Conservation (phyloP, 2,329 filamentous ascomycete species). For the Lachnum nothofagi region DNA sequence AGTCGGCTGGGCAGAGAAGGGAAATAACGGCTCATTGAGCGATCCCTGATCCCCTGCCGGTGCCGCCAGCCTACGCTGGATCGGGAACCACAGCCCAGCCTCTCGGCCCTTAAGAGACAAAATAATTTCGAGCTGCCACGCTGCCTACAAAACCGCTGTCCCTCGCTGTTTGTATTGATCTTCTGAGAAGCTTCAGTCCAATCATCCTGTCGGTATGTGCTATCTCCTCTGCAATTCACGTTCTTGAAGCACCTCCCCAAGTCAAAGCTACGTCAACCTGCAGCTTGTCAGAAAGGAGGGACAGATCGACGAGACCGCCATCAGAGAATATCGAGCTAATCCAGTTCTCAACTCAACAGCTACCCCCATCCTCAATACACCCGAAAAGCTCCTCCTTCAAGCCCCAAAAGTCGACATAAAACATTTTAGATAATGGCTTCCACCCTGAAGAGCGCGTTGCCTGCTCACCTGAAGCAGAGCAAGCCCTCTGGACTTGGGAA, state of each 20-base stretch:
- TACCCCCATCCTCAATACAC: conserved; percentile 2
- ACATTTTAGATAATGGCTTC: conserved; percentile 54
- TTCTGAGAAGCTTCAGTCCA: neutral
- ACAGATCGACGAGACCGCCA: conserved; percentile 6
- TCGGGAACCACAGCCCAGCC: conserved; percentile 7
- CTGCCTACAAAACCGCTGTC: too few relatives aligned
- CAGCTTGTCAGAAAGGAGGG: neutral
- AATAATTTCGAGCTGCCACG: conserved; percentile 17
- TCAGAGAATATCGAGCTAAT: conserved; percentile 7
- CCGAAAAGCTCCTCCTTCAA: neutral
- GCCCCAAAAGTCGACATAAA: neutral
- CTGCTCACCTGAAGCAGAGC: conserved; percentile 72
- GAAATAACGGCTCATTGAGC: neutral
- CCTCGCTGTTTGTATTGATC: too few relatives aligned
- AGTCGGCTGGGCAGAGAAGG: neutral
- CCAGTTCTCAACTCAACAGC: conserved; percentile 3
- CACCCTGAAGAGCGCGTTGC: conserved; percentile 68
- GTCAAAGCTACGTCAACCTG: conserved; percentile 16
- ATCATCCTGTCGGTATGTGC: neutral
- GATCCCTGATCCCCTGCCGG: conserved; percentile 9
- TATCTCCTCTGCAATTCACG: neutral
- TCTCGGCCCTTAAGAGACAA: conserved; percentile 14
- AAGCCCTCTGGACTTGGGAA: conserved; percentile 35
- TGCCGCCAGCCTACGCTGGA: neutral
- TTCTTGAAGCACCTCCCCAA: too few relatives aligned